Evolutionary conservation across 805 yeast genomes (phyloP).

Genomic region (Sugiyamaella qingdaonensis): DNA sequence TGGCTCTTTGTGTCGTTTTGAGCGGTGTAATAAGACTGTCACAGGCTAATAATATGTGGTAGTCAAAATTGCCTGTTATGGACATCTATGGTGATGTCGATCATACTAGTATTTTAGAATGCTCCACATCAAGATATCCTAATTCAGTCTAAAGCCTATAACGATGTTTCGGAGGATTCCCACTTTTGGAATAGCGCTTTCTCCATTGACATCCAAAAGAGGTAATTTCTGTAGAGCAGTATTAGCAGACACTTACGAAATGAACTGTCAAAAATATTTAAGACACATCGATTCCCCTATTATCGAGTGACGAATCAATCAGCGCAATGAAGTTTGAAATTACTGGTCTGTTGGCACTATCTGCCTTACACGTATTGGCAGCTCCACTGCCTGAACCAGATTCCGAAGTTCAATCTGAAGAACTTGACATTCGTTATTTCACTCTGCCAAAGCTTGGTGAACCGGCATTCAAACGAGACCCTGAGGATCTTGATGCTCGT

Average conservation of each 20-base stretch:
- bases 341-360: background rate
- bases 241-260: too few relatives aligned
- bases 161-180: too few relatives aligned
- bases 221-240: too few relatives aligned
- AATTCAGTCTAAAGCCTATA: too few relatives aligned
- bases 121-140: too few relatives aligned
- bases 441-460: constrained; percentile 5
- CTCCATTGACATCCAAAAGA: too few relatives aligned
- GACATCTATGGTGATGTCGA: background rate
- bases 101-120: too few relatives aligned
- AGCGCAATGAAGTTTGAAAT: background rate
- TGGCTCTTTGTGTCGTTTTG: too few relatives aligned
- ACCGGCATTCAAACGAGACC: constrained; percentile 7
- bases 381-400: background rate
- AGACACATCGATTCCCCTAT: too few relatives aligned
- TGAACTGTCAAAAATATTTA: too few relatives aligned
- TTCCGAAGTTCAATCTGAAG: background rate
- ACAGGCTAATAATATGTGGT: background rate
- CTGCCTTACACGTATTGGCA: background rate
- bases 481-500: constrained; percentile 4
- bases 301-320: background rate
- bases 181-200: too few relatives aligned
- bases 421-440: background rate
- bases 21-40: too few relatives aligned
- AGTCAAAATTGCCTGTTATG: background rate